Evolutionary conservation across 2,329 filamentous ascomycete genomes (phyloP).

Genomic region (Exophiala sp.): DNA sequence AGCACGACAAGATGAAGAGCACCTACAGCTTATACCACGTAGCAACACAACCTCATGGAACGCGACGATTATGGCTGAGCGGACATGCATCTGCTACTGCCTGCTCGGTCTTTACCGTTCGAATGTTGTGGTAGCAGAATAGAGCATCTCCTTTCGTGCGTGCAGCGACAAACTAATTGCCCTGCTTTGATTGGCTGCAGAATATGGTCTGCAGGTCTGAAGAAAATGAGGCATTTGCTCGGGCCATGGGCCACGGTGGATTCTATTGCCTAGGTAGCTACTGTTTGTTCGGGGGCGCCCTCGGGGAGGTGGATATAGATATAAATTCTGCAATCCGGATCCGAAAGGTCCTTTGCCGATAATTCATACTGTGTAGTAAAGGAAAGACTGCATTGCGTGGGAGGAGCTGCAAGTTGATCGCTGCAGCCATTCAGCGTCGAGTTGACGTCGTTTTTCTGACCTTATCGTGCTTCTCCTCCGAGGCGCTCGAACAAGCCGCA

Average conservation of each 20-base stretch:
- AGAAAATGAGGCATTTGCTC: slow-evolving; percentile 25
- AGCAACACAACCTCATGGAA: not conserved
- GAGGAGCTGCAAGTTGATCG: slow-evolving; percentile 2
- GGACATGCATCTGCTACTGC: too few species aligned
- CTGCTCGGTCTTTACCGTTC: not conserved
- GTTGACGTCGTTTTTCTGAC: slow-evolving; percentile 22
- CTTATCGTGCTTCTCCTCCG: slow-evolving; percentile 20
- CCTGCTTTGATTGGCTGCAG: slow-evolving; percentile 17
- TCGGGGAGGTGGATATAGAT: slow-evolving; percentile 4
- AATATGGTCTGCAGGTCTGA: slow-evolving; percentile 21
- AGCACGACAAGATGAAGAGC: not conserved
- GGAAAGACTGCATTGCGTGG: not conserved
- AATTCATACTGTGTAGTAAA: not conserved
- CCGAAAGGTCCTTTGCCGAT: too few species aligned
- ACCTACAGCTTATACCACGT: not conserved
- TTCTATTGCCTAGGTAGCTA: slow-evolving; percentile 14
- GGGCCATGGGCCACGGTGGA: slow-evolving; percentile 9
- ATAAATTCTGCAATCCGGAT: not conserved
- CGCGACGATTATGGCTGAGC: too few species aligned
- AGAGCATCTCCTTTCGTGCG: not conserved
- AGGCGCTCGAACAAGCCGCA: slow-evolving; percentile 13
- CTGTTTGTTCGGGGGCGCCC: not conserved
- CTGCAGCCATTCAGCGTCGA: not conserved
- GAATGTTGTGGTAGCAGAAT: not conserved
- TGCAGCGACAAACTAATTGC: slow-evolving; percentile 10